phyloP scores from a whole-genome alignment of 2,329 filamentous ascomycete genomes.

The Ramularia collo-cygni region DNA sequence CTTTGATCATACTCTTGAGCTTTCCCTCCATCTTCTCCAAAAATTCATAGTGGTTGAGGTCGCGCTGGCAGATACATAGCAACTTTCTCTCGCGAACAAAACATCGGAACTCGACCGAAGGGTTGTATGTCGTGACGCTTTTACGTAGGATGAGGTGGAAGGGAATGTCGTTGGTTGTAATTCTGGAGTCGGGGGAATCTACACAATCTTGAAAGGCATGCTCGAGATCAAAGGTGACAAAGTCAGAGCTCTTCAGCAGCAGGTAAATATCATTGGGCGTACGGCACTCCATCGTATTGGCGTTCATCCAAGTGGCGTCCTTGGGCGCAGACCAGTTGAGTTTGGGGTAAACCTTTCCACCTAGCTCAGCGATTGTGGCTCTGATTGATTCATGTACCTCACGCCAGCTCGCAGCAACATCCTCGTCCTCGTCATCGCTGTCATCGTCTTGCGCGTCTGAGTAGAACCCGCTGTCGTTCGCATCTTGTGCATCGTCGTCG shows the following conservation, averaged over 20 bases:
- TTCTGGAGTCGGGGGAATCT: conserved; percentile 27
- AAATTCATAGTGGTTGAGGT: conserved; percentile 86
- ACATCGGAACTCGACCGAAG: conserved; percentile 87
- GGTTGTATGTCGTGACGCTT: conserved; percentile 73
- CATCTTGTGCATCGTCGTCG: conserved; percentile 45
- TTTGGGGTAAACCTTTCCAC: conserved; percentile 83
- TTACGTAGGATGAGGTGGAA: conserved; percentile 82
- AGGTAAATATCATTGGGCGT: conserved; percentile 88
- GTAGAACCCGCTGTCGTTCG: conserved; percentile 48
- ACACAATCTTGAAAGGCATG: conserved; percentile 79
- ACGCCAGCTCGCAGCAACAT: conserved; percentile 56
- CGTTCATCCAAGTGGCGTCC: conserved; percentile 85
- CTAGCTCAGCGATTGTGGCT: conserved; percentile 69
- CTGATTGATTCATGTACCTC: conserved; percentile 73
- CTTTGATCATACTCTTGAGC: conserved; percentile 60
- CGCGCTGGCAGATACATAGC: conserved; percentile 78
- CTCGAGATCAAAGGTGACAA: conserved; percentile 87
- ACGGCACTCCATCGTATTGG: conserved; percentile 86
- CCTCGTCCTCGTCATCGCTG: conserved; percentile 53
- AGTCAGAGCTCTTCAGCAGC: conserved; percentile 88
- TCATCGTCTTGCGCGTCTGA: conserved; percentile 33
- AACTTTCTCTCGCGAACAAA: conserved; percentile 81
- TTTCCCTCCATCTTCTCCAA: conserved; percentile 60
- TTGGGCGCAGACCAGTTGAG: conserved; percentile 97
- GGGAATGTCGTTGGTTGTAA: conserved; percentile 44